Percentiles rank a stretch among this genome's conserved stretches.
Conservation (phyloP, 1,284 basidiomycete genomes). For the Leccinum idahoense region DNA sequence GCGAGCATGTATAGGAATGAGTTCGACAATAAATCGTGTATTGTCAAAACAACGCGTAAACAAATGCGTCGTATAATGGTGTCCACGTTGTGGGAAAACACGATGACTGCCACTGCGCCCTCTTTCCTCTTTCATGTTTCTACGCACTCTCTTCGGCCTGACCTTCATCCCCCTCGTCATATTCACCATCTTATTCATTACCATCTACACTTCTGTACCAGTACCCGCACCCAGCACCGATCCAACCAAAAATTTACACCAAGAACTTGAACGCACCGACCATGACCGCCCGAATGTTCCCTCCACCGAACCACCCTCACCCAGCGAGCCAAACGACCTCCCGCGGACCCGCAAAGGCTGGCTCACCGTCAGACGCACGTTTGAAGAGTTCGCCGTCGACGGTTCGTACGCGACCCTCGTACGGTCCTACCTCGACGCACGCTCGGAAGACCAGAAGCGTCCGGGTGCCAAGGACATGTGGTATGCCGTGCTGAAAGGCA, state of each 20-base stretch:
- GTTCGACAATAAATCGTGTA: no score
- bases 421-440: constrained; percentile 66
- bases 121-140: constrained; percentile 40
- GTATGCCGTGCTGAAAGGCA: constrained; percentile 85
- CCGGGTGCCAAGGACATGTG: constrained; percentile 83
- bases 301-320: constrained; percentile 21
- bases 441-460: constrained; percentile 73
- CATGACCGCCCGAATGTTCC: constrained; percentile 27
- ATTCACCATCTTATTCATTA: constrained; percentile 49
- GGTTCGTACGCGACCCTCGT: constrained; percentile 44
- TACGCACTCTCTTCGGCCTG: constrained; percentile 68
- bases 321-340: constrained; percentile 43
- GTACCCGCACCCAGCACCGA: constrained; percentile 50
- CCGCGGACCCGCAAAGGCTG: constrained; percentile 74
- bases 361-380: constrained; percentile 77
- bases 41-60: no score
- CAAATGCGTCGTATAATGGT: no score
- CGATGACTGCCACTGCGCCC: not conserved
- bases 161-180: constrained; percentile 79
- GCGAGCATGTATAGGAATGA: no score
- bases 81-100: constrained; percentile 12
- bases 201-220: constrained; percentile 75
- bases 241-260: constrained; percentile 29
- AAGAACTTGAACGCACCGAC: constrained; percentile 18
- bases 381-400: no score